Base-by-base conservation (phyloP, 345 rosid species). In the Trapa bicornis region DNA sequence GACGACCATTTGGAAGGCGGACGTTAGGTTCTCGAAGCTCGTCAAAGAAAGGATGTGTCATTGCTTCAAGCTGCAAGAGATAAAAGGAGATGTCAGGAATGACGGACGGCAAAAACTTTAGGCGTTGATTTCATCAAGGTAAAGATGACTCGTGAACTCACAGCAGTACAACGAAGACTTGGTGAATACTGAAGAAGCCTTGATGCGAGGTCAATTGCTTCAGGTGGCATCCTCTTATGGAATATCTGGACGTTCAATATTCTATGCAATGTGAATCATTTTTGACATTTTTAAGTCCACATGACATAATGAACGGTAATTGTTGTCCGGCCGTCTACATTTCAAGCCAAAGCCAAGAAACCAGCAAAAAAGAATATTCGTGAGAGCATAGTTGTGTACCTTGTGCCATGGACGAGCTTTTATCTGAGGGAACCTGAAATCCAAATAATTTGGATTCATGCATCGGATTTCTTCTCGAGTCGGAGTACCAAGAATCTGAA, bases 341-440 rank as follows among this genome's bases (percentile, higher is more conserved):
- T 47, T 35, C 65, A 47, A 37, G n/a, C 33, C 57, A 58, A 22
- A 70, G 66, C 73, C 60, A 67, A 37, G 47, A 57, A 43, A 37
- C 29, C 35, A 65, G 36, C 29, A 60, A 12, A 12, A 37, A 17
- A 70, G 12, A 62, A 58, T 11, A 6, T 22, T 22, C 29, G 12
- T 8, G 53, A 43, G 43, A 61, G 4, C 22, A 2, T 52, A 61
- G 4, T 7, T 15, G n/a, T 65, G 66, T 38, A 87, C 94, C 88
- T 90, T 90, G 75, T 89, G 94, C 96, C 96, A 89, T 3, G 96
- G 96, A 73, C 84, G 93, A 50, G 91, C 91, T 80, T 87, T 85
- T 67, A 87, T 81, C 68, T 87, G 91, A 3, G 91, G 94, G 69
- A 85, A 89, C 68, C 86, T 87, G 68, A 86, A 86, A 72, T 89